Evolutionary conservation across 129 eudicot genomes (phyloP).

Genomic region (Arctium lappa): DNA sequence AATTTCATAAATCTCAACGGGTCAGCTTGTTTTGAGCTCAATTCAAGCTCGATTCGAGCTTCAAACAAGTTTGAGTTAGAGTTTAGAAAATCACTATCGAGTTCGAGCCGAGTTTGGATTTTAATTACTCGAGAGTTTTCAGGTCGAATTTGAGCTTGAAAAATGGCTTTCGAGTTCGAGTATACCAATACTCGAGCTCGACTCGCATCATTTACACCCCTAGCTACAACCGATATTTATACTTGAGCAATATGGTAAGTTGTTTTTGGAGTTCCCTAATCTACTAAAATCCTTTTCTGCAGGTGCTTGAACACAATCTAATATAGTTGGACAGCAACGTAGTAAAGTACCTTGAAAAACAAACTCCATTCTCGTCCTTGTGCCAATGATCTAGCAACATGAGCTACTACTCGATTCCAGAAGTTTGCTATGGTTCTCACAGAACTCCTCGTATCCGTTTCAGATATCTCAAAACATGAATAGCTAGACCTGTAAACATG

Average conservation of each 20-base stretch:
- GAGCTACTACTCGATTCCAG: conserved; percentile 41
- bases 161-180: too few species aligned
- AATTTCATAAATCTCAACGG: too few species aligned
- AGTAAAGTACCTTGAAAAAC: conserved; percentile 59
- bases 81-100: too few species aligned
- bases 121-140: too few species aligned
- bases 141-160: too few species aligned
- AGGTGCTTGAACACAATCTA: background rate
- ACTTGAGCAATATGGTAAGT: background rate
- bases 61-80: too few species aligned
- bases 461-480: conserved; percentile 51
- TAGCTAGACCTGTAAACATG: conserved; percentile 14
- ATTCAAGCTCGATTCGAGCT: too few species aligned
- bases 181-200: too few species aligned
- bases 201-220: too few species aligned
- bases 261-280: conserved; percentile 4
- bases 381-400: conserved; percentile 44
- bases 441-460: conserved; percentile 37
- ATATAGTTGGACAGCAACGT: background rate
- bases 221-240: too few species aligned
- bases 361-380: conserved; percentile 68
- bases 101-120: too few species aligned
- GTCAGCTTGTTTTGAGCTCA: too few species aligned
- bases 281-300: background rate
- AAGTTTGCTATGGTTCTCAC: conserved; percentile 25